These are phyloP conservation scores for Umbilicus rupestris DNA, from an alignment of 164 flowering plant genomes.

Conservation along the genomic window DNA sequence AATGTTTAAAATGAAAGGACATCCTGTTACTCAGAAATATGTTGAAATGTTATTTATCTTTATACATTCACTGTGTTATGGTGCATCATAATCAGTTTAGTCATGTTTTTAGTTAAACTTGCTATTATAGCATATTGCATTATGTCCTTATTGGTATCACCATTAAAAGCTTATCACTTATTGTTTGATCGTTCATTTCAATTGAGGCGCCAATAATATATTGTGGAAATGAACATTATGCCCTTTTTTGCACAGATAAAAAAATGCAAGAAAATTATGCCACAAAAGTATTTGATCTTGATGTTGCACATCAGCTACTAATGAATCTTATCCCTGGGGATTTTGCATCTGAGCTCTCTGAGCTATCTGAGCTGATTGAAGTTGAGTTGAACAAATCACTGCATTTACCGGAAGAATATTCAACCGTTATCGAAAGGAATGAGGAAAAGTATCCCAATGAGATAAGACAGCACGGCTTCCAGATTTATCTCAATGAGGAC, in stretches of 20 bases:
- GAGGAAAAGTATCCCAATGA: slow-evolving; percentile 27
- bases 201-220: not conserved
- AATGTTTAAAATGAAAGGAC: not conserved
- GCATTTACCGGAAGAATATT: slow-evolving; percentile 26
- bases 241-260: slow-evolving; percentile 32
- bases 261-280: slow-evolving; percentile 19
- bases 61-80: not conserved
- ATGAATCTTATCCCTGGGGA: slow-evolving; percentile 58
- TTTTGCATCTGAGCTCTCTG: slow-evolving; percentile 59
- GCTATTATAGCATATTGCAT: not conserved
- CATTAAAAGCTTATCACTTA: not conserved
- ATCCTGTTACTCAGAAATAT: too few species aligned
- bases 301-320: slow-evolving; percentile 46
- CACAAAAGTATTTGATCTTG: slow-evolving; percentile 46
- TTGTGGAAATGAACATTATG: not conserved
- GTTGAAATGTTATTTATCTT: not conserved
- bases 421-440: slow-evolving; percentile 13
- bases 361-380: slow-evolving; percentile 54
- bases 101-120: too few species aligned
- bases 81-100: too few species aligned
- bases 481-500: slow-evolving; percentile 16
- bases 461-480: slow-evolving; percentile 16
- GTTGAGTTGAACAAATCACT: slow-evolving; percentile 50
- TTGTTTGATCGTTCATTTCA: not conserved
- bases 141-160: not conserved